Percentiles rank a stretch among this genome's conserved stretches.
These are phyloP conservation scores for Fraxinus greggii DNA, from an alignment of 305 asterid species.

Conservation along the genomic window DNA sequence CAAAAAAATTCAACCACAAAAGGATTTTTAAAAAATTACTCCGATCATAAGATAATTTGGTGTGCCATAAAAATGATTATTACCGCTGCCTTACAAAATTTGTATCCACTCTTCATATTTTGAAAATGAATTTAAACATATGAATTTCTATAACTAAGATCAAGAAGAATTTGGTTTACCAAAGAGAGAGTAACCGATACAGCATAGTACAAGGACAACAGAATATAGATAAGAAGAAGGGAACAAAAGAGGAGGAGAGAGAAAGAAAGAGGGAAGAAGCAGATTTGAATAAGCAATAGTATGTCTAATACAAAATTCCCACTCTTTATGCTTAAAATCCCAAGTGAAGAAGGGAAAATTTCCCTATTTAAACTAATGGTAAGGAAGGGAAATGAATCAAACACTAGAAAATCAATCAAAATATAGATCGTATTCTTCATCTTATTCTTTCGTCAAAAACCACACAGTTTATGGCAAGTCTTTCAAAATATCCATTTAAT, in stretches of 20 bases:
- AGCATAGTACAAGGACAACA: background rate
- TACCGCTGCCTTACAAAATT: background rate
- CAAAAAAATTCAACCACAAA: background rate
- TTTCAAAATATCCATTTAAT: background rate
- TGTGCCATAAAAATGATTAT: background rate
- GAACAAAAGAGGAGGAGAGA: background rate
- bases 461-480: background rate
- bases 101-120: slow-evolving; percentile 7
- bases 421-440: background rate
- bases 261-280: background rate
- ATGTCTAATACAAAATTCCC: background rate
- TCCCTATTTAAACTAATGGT: background rate
- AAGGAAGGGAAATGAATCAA: background rate
- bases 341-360: background rate
- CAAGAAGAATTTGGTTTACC: background rate
- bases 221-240: background rate
- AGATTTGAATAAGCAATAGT: background rate
- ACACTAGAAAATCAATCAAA: background rate
- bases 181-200: slow-evolving; percentile 3
- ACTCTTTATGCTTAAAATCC: background rate
- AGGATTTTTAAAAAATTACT: slow-evolving; percentile 1
- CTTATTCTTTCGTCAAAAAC: background rate
- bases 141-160: slow-evolving; percentile 7
- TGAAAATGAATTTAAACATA: slow-evolving; percentile 3
- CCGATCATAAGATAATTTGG: background rate